Evolutionary conservation across 768 basidiomycete genomes (phyloP), one percentile per base, ranked within the genome.

Genomic region (Auriscalpium microsporum): DNA sequence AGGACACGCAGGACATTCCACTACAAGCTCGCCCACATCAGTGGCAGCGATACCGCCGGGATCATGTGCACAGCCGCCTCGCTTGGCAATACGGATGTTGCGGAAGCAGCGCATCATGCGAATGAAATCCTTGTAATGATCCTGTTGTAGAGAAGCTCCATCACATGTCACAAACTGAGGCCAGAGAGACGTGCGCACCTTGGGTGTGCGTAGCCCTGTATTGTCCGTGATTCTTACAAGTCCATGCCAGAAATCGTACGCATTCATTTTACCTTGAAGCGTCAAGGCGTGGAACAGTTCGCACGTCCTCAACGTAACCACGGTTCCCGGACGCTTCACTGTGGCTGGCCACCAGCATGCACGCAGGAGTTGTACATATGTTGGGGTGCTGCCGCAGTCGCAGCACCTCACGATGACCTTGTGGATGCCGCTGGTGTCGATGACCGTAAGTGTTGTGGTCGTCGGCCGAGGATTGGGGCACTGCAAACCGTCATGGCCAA

Each of bases 1-100:
- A 10, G 66, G 65, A 33, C 66, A 67, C 0, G 66, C 66, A 0
- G 59, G 65, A 52, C 65, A 67, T 8, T 37, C 35, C 11, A 66
- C 36, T 1, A 57, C 62, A 2, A 62, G 56, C 10, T 52, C 51
- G 14, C 65, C 65, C 2, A 47, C 19, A 0, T 4, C 11, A 0
- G 58, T 63, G 9, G 14, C 55, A 0, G 38, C 14, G 8, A 60
- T 21, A 5, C 62, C 65, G 5, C 21, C 42, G 16, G 62, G 46
- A 38, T 61, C 53, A 44, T 65, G 59, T 5, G 56, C 66, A 5
- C 61, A 49, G 2, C 62, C 65, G 1, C 49, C 56, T 0, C 64
- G 59, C 48, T 62, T 65, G 21, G 64, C 45, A 38, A 59, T 51
- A 36, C 59, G 57, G 1, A 66, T 42, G 46, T 67, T 55, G 1